Conservation (phyloP, 441 rosid species). For the Populus hybrid region DNA sequence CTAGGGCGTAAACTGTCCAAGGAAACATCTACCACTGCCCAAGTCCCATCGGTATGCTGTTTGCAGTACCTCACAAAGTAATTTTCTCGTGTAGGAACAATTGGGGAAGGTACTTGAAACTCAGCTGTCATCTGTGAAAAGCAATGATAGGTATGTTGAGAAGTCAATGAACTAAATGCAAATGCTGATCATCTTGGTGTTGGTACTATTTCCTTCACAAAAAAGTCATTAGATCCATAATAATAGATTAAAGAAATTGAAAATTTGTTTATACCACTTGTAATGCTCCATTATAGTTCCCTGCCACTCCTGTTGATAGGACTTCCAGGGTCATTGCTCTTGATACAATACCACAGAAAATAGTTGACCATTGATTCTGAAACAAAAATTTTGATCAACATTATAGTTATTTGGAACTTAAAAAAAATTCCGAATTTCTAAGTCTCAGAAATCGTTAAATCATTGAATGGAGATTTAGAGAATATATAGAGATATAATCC, state of each 20-base stretch:
- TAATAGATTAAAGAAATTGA: not conserved
- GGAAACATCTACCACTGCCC: constrained; percentile 98
- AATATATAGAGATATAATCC: not conserved
- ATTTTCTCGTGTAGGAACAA: constrained; percentile 81
- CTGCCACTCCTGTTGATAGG: constrained; percentile 94
- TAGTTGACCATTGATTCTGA: constrained; percentile 82
- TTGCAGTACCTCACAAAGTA: constrained; percentile 91
- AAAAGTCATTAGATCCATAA: not conserved
- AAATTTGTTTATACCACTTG: constrained; percentile 69
- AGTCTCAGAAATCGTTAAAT: not conserved
- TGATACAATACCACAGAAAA: constrained; percentile 88
- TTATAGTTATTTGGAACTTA: not conserved
- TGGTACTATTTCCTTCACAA: not conserved
- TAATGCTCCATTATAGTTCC: constrained; percentile 93
- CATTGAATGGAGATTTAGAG: not conserved
- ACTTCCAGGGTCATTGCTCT: constrained; percentile 86
- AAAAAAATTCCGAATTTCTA: not conserved
- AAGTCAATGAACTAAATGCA: not conserved
- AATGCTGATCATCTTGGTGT: not conserved
- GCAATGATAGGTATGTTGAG: not conserved
- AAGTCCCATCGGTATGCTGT: constrained; percentile 73
- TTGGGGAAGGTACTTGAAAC: constrained; percentile 90
- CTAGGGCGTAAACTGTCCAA: constrained; percentile 64
- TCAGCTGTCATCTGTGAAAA: constrained; percentile 78
- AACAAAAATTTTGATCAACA: not conserved